phyloP scores from a whole-genome alignment of 2,329 filamentous ascomycete species.

The Pseudogymnoascus verrucosus region DNA sequence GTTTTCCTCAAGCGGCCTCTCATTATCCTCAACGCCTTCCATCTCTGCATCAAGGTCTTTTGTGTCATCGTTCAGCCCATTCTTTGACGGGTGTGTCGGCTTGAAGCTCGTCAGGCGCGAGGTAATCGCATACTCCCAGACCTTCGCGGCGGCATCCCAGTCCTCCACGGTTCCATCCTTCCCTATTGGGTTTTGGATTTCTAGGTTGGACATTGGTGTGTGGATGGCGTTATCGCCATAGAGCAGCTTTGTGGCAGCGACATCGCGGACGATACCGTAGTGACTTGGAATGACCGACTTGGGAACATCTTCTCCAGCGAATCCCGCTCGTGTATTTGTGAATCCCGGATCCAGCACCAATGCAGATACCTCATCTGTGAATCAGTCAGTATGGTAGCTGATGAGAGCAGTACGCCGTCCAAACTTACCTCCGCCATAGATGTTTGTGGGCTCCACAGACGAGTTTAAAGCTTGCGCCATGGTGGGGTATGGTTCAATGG shows the following conservation, averaged over 20 bases:
- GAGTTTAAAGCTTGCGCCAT: slow-evolving; percentile 44
- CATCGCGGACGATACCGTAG: slow-evolving; percentile 58
- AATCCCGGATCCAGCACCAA: slow-evolving; percentile 95
- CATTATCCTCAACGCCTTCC: slow-evolving; percentile 48
- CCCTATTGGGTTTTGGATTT: slow-evolving; percentile 88
- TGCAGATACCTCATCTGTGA: slow-evolving; percentile 86
- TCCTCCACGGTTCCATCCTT: slow-evolving; percentile 87
- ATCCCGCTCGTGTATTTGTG: slow-evolving; percentile 83
- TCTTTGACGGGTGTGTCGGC: slow-evolving; percentile 61
- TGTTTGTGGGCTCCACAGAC: slow-evolving; percentile 51
- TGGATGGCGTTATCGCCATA: slow-evolving; percentile 90
- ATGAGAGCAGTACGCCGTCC: slow-evolving; percentile 14
- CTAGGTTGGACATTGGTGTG: slow-evolving; percentile 64
- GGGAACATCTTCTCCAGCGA: slow-evolving; percentile 94
- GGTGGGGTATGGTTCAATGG: neutral
- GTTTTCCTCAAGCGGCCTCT: slow-evolving; percentile 80
- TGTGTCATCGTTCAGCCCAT: slow-evolving; percentile 66
- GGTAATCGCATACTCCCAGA: slow-evolving; percentile 91
- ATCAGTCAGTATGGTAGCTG: slow-evolving; percentile 7
- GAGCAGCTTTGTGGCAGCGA: slow-evolving; percentile 47
- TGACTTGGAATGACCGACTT: slow-evolving; percentile 88
- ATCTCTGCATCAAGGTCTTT: slow-evolving; percentile 53
- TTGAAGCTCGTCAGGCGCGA: slow-evolving; percentile 75
- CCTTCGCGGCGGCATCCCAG: slow-evolving; percentile 81
- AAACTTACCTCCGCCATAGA: slow-evolving; percentile 52